A percentile compares a stretch with the other conserved stretches of the same genome.
Evolutionary conservation across 768 basidiomycete species (phyloP).

Genomic region (Pleurotus platypus): DNA sequence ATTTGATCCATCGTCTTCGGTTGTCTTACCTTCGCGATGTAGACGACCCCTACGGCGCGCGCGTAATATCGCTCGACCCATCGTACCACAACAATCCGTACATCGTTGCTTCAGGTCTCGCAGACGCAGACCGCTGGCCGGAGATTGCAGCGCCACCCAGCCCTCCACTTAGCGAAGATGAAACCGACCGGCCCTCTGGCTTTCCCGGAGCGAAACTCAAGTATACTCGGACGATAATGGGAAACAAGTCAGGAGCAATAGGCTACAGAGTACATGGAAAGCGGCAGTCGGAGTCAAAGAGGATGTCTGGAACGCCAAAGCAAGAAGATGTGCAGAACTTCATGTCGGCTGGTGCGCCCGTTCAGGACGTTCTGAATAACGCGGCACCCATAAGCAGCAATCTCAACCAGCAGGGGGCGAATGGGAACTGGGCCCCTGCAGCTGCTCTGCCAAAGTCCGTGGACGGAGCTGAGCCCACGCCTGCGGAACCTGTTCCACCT

Average conservation of each 20-base stretch:
- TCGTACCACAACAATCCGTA: constrained; percentile 81
- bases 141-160: constrained; percentile 72
- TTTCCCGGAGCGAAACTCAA: constrained; percentile 59
- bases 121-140: constrained; percentile 81
- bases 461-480: neutral
- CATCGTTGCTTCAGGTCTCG: constrained; percentile 73
- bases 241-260: constrained; percentile 61
- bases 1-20: constrained; percentile 81
- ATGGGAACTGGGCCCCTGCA: constrained; percentile 28
- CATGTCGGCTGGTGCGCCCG: constrained; percentile 26
- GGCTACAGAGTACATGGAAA: constrained; percentile 78
- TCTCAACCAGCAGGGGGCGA: constrained; percentile 20
- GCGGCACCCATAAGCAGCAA: constrained; percentile 26
- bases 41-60: constrained; percentile 80
- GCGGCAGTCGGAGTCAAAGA: constrained; percentile 48
- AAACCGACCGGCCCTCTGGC: constrained; percentile 40
- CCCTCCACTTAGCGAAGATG: constrained; percentile 72
- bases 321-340: constrained; percentile 33
- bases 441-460: constrained; percentile 6
- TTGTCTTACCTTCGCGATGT: constrained; percentile 86
- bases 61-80: constrained; percentile 78
- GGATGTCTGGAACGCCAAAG: constrained; percentile 36
- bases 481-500: constrained; percentile 18
- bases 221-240: constrained; percentile 90
- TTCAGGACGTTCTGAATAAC: constrained; percentile 27